A percentile compares a stretch with the other conserved stretches of the same genome.
These are phyloP conservation scores for Mortierella sp. DNA, from an alignment of 371 early-diverging fungal species.

Conservation along the genomic window DNA sequence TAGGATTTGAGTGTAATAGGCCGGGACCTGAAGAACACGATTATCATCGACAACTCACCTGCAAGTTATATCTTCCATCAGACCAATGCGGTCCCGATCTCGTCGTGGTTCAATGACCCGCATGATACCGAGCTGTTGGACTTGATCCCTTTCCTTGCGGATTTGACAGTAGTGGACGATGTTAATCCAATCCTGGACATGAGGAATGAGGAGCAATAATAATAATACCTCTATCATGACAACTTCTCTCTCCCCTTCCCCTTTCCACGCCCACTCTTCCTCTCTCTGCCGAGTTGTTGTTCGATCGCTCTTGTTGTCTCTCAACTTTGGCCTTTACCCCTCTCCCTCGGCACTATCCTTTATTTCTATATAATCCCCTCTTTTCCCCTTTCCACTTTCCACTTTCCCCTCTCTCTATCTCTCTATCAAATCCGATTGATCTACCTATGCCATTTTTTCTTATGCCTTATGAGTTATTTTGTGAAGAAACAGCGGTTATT, in stretches of 20 bases:
- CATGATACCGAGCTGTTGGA: slow-evolving; percentile 95
- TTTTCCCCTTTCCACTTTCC: neutral
- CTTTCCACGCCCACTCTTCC: neutral
- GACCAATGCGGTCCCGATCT: slow-evolving; percentile 94
- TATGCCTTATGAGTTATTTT: neutral
- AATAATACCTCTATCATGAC: too few species aligned
- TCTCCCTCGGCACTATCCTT: neutral
- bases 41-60: slow-evolving; percentile 93
- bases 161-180: slow-evolving; percentile 87
- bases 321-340: neutral
- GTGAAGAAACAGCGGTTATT: neutral
- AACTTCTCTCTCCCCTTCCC: neutral
- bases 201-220: slow-evolving; percentile 49
- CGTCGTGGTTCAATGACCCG: slow-evolving; percentile 96
- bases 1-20: slow-evolving; percentile 88
- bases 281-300: neutral
- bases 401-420: neutral
- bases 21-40: slow-evolving; percentile 80
- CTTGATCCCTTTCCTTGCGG: slow-evolving; percentile 92
- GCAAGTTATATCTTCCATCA: slow-evolving; percentile 95
- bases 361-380: neutral
- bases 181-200: slow-evolving; percentile 85
- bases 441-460: neutral
- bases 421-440: neutral
- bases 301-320: neutral